These are phyloP conservation scores for Hypoxylon sp. DNA, from an alignment of 2,329 filamentous ascomycete genomes.

Conservation along the genomic window DNA sequence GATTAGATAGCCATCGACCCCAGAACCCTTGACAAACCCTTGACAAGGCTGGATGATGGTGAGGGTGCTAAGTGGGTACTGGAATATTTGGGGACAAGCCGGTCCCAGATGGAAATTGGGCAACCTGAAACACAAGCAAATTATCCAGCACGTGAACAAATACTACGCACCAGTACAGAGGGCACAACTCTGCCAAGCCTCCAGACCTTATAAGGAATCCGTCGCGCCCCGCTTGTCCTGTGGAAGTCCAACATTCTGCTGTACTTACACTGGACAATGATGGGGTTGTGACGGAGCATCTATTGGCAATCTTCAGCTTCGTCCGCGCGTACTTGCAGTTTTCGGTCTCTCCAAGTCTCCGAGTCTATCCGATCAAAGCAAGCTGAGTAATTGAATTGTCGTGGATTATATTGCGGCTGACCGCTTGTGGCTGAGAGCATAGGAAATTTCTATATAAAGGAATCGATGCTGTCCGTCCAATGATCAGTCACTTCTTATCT, in stretches of 20 bases:
- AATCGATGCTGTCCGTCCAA: constrained; percentile 10
- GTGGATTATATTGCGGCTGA: constrained; percentile 29
- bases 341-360: constrained; percentile 5
- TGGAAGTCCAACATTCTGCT: constrained; percentile 3
- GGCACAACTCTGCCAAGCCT: constrained; percentile 6
- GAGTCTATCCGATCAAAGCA: constrained; percentile 17
- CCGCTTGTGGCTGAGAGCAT: constrained; percentile 13
- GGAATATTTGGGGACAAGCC: constrained; percentile 25
- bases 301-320: constrained; percentile 14
- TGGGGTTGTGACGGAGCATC: constrained; percentile 23
- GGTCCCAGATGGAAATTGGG: constrained; percentile 34
- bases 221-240: constrained; percentile 21
- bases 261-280: constrained; percentile 13
- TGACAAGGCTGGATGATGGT: constrained; percentile 34
- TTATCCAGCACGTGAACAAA: constrained; percentile 38
- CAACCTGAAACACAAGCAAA: constrained; percentile 41
- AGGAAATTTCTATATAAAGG: not conserved
- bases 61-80: constrained; percentile 33
- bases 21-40: constrained; percentile 22
- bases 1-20: constrained; percentile 34
- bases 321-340: not conserved
- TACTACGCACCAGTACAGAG: constrained; percentile 23
- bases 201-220: constrained; percentile 26
- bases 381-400: constrained; percentile 10
- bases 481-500: not conserved